These are phyloP conservation scores for Ogataea paradorogensis DNA, from an alignment of 805 yeast genomes.

Conservation along the genomic window DNA sequence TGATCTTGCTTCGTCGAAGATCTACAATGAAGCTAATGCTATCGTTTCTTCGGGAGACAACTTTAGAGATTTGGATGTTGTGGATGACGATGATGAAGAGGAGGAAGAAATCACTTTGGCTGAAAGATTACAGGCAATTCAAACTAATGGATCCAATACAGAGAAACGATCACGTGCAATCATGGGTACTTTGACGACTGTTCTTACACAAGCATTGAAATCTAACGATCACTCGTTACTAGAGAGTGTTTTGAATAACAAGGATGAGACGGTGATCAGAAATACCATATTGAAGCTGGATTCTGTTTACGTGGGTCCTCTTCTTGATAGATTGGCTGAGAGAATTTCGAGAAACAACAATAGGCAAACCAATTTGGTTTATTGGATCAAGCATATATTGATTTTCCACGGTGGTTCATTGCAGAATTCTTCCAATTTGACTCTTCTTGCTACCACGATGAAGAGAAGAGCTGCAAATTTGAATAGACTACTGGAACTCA, in stretches of 20 bases:
- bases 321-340: slow-evolving; percentile 53
- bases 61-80: slow-evolving; percentile 50
- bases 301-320: slow-evolving; percentile 45
- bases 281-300: slow-evolving; percentile 49
- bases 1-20: slow-evolving; percentile 51
- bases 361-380: slow-evolving; percentile 47
- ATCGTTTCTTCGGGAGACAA: slow-evolving; percentile 64
- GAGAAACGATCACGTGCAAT: slow-evolving; percentile 47
- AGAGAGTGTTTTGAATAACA: slow-evolving; percentile 71
- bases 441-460: slow-evolving; percentile 45
- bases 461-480: slow-evolving; percentile 47
- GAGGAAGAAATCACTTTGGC: slow-evolving; percentile 44
- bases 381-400: slow-evolving; percentile 56
- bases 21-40: slow-evolving; percentile 60
- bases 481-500: slow-evolving; percentile 49
- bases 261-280: slow-evolving; percentile 48
- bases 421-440: slow-evolving; percentile 44
- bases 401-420: slow-evolving; percentile 52
- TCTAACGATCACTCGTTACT: slow-evolving; percentile 83
- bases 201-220: slow-evolving; percentile 84
- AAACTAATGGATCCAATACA: slow-evolving; percentile 23
- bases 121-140: slow-evolving; percentile 45
- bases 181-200: slow-evolving; percentile 76
- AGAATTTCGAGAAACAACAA: slow-evolving; percentile 48
- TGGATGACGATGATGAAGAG: slow-evolving; percentile 45